Evolutionary conservation across 2,329 filamentous ascomycete genomes (phyloP), one percentile per base, ranked within the genome.

Genomic region (Cytospora mali): DNA sequence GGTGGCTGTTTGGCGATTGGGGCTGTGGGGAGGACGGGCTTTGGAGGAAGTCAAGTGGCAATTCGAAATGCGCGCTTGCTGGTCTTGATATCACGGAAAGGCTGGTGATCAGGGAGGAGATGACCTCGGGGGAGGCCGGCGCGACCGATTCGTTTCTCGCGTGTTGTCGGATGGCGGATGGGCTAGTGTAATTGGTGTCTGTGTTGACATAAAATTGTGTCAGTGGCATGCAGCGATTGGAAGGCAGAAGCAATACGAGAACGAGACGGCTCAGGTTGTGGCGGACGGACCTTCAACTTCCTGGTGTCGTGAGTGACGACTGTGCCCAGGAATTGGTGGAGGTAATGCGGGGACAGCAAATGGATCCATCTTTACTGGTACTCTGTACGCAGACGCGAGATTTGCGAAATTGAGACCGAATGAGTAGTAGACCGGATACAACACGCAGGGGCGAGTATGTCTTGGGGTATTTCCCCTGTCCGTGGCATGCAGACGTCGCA

Each of bases 51-150:
- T 75, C 74, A 25, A 80, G 76, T 56, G 81, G 76, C 60, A 79
- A 81, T 69, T 93, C 89, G 71, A 92, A 92, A 72, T 91, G 88
- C 64, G 84, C 81, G 72, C 83, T 86, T 61, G 88, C 84, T 25
- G 90, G 88, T 55, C 85, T 82, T 23, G 87, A 89, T 68, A 84
- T 91, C 70, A 86, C 85, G 69, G 86, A 86, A 42, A 89, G 81
- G 59, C 83, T 92, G 67, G 88, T 91, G 76, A 90, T 93, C 59
- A 87, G 79, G 60, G 82, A 84, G 28, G 85, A 87, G 62, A 89
- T 92, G 72, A 93, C 84, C 72, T 91, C 88, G 62, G 89, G 88
- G 55, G 85, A 86, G 16, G 84, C 80, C 48, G 82, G 79, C 28
- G 77, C 71, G 51, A 77, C 61, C 66, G 67, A 60, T 16, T 60